These are phyloP conservation scores for Fusarium chlamydosporum DNA, from an alignment of 2,329 filamentous ascomycete species.

Conservation along the genomic window DNA sequence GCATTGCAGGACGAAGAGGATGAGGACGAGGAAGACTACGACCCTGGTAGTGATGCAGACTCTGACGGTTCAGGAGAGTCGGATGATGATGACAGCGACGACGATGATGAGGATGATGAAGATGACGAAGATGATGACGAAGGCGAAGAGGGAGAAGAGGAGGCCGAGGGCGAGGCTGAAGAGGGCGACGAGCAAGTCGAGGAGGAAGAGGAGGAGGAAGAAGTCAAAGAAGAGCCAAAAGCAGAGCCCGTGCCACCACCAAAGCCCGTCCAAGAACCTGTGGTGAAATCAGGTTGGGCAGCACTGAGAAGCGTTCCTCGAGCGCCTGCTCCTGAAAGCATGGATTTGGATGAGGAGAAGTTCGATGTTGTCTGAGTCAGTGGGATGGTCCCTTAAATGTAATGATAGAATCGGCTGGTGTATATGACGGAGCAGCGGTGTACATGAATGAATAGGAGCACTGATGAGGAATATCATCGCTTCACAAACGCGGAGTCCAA, in stretches of 20 bases:
- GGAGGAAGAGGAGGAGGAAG: conserved; percentile 38
- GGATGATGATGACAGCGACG: conserved; percentile 64
- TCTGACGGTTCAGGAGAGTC: conserved; percentile 71
- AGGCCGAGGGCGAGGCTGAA: conserved; percentile 46
- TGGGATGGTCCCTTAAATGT: conserved; percentile 1
- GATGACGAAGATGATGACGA: conserved; percentile 58
- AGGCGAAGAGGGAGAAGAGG: conserved; percentile 51
- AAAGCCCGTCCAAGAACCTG: conserved; percentile 24
- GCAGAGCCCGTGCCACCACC: conserved; percentile 15
- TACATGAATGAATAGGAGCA: conserved; percentile 5
- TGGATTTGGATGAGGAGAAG: conserved; percentile 54
- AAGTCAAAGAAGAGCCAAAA: conserved; percentile 35
- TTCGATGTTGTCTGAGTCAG: conserved; percentile 53
- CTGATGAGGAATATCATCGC: neutral
- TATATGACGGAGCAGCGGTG: neutral
- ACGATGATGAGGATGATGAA: conserved; percentile 58
- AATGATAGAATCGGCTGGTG: conserved; percentile 27
- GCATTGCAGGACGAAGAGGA: conserved; percentile 72
- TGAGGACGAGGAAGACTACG: conserved; percentile 76
- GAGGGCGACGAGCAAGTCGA: conserved; percentile 41
- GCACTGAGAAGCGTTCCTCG: conserved; percentile 48
- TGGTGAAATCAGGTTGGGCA: conserved; percentile 54
- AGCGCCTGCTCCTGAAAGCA: conserved; percentile 44
- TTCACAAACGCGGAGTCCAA: neutral
- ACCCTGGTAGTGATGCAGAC: conserved; percentile 72